Conservation (phyloP, 495 filamentous ascomycete genomes). For the Cercophora samala region DNA sequence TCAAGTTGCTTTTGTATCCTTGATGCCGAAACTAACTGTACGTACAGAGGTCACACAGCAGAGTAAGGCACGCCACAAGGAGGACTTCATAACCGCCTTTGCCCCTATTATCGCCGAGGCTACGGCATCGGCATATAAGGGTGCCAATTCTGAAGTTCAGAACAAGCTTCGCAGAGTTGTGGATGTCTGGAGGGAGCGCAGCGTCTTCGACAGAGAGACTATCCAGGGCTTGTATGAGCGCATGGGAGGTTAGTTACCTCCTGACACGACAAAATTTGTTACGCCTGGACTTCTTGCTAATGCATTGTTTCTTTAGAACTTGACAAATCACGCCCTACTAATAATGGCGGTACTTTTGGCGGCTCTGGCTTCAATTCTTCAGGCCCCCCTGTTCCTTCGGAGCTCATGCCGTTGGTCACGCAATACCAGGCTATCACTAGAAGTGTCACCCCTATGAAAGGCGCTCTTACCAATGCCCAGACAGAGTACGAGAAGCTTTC, state of each 20-base stretch:
- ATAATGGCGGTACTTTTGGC: slow-evolving; percentile 57
- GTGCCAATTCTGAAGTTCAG: slow-evolving; percentile 76
- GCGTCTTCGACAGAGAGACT: slow-evolving; percentile 77
- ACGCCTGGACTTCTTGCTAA: neutral
- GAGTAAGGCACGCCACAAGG: slow-evolving; percentile 82
- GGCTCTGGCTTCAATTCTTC: slow-evolving; percentile 56
- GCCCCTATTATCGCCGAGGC: slow-evolving; percentile 88
- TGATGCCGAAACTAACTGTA: neutral
- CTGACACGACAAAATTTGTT: neutral
- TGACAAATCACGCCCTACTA: slow-evolving; percentile 67
- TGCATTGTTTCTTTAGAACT: slow-evolving; percentile 54
- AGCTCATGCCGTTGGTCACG: slow-evolving; percentile 69
- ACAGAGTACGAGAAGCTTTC: slow-evolving; percentile 78
- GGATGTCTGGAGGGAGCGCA: slow-evolving; percentile 86
- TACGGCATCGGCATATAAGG: slow-evolving; percentile 78
- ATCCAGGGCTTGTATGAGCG: slow-evolving; percentile 73
- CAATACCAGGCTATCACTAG: slow-evolving; percentile 72
- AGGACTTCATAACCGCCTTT: slow-evolving; percentile 89
- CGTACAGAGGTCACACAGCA: slow-evolving; percentile 86
- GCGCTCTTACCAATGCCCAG: slow-evolving; percentile 62
- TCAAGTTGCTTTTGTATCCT: slow-evolving; percentile 14
- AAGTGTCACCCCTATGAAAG: slow-evolving; percentile 58
- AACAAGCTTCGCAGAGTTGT: slow-evolving; percentile 83
- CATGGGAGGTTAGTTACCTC: slow-evolving; percentile 61
- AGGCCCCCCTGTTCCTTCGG: slow-evolving; percentile 60